phyloP scores from a whole-genome alignment of 176 grass and related monocot genomes.

The Phoenix roebelenii region DNA sequence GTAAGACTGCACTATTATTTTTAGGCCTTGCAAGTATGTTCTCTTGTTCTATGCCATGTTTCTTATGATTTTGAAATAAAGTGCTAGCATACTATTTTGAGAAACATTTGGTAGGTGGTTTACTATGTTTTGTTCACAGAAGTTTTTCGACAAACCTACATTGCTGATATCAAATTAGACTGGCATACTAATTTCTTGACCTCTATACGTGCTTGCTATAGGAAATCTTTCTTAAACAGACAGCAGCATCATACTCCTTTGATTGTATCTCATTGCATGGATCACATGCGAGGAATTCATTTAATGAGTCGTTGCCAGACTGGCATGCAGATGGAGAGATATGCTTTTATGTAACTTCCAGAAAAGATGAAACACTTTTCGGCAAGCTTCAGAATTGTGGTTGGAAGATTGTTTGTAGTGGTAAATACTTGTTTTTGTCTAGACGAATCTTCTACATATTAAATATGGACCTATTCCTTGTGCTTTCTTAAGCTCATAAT shows the following conservation, averaged over 20 bases:
- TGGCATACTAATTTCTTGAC: not conserved
- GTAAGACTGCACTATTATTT: too few relatives aligned
- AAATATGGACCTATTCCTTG: not conserved
- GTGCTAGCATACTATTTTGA: too few relatives aligned
- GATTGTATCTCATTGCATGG: conserved; percentile 10
- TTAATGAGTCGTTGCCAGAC: conserved; percentile 31
- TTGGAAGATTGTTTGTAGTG: conserved; percentile 50
- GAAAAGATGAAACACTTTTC: conserved; percentile 33
- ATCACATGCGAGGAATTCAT: conserved; percentile 12
- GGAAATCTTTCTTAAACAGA: conserved; percentile 43
- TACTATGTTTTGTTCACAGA: too few relatives aligned
- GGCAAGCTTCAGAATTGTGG: conserved; percentile 40
- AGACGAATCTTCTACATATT: not conserved
- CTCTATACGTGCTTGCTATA: conserved; percentile 25
- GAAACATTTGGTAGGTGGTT: too few relatives aligned
- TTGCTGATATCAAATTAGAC: not conserved
- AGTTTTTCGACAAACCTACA: not conserved
- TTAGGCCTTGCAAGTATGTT: too few relatives aligned
- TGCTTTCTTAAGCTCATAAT: not conserved
- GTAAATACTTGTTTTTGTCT: conserved; percentile 26
- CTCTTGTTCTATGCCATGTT: too few relatives aligned
- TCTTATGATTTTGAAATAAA: too few relatives aligned
- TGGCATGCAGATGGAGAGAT: conserved; percentile 35
- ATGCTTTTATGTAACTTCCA: conserved; percentile 57
- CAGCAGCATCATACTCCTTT: conserved; percentile 33